phyloP scores from a whole-genome alignment of 2,329 filamentous ascomycete genomes.

The Curvularia verruculosa region DNA sequence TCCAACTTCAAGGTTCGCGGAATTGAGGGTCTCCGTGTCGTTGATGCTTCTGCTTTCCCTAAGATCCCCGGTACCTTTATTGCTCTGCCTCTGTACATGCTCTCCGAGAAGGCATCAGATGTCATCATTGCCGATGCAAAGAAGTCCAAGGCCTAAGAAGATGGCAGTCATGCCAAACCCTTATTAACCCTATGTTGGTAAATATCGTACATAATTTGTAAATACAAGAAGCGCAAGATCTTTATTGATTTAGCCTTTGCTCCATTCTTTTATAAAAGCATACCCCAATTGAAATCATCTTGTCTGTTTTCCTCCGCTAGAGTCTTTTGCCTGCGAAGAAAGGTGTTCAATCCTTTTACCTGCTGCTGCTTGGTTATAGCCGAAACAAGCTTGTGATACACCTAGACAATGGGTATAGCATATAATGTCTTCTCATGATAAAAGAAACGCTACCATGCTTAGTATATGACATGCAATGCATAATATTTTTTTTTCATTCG shows the following conservation, averaged over 20 bases:
- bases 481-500: no score
- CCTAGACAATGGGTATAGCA: neutral
- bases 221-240: neutral
- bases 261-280: neutral
- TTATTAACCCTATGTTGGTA: neutral
- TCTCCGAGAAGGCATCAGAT: constrained; percentile 67
- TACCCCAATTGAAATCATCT: neutral
- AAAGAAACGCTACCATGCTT: neutral
- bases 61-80: constrained; percentile 60
- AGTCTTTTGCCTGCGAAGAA: neutral
- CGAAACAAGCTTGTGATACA: neutral
- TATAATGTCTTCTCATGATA: neutral
- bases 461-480: neutral
- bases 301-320: neutral
- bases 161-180: neutral
- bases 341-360: neutral
- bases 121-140: constrained; percentile 53
- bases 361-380: neutral
- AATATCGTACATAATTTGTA: constrained; percentile 1
- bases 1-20: constrained; percentile 60
- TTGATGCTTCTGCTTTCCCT: constrained; percentile 42
- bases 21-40: constrained; percentile 59
- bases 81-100: constrained; percentile 60
- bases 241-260: neutral
- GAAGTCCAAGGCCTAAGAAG: neutral